These are phyloP conservation scores for Eimeria maxima DNA, from an alignment of 169 alveolate genomes.

Conservation along the genomic window DNA sequence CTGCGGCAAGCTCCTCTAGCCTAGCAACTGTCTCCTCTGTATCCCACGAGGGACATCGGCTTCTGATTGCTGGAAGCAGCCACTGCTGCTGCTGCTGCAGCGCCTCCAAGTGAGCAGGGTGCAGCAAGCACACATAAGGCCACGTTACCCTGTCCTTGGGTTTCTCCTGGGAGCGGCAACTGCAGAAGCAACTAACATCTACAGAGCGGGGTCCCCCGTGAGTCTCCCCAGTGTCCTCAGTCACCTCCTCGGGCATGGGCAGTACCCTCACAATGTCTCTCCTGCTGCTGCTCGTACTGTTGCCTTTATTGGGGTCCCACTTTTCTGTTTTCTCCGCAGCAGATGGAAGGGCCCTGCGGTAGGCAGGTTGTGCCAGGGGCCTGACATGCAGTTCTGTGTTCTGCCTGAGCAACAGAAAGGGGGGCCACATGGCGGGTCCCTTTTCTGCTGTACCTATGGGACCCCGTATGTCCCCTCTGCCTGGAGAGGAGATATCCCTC, in stretches of 20 bases:
- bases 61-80: slow-evolving; percentile 63
- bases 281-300: slow-evolving; percentile 25
- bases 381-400: slow-evolving; percentile 80
- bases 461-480: background rate
- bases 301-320: background rate
- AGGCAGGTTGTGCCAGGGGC: slow-evolving; percentile 66
- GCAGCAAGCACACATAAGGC: slow-evolving; percentile 64
- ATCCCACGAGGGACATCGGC: background rate
- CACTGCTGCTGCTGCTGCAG: slow-evolving; percentile 80
- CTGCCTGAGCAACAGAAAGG: slow-evolving; percentile 65
- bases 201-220: slow-evolving; percentile 9
- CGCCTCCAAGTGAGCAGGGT: slow-evolving; percentile 69
- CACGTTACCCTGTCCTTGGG: background rate
- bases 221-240: background rate
- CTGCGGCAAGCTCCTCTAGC: slow-evolving; percentile 16
- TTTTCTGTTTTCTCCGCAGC: background rate
- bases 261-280: slow-evolving; percentile 25
- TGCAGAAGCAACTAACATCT: slow-evolving; percentile 54
- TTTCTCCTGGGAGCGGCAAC: background rate
- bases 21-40: slow-evolving; percentile 15
- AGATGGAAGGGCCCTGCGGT: background rate
- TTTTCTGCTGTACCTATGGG: background rate
- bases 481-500: background rate
- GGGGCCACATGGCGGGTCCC: slow-evolving; percentile 35
- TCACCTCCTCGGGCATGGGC: slow-evolving; percentile 27